phyloP scores from a whole-genome alignment of 495 filamentous ascomycete genomes.

The Trichoderma reesei region DNA sequence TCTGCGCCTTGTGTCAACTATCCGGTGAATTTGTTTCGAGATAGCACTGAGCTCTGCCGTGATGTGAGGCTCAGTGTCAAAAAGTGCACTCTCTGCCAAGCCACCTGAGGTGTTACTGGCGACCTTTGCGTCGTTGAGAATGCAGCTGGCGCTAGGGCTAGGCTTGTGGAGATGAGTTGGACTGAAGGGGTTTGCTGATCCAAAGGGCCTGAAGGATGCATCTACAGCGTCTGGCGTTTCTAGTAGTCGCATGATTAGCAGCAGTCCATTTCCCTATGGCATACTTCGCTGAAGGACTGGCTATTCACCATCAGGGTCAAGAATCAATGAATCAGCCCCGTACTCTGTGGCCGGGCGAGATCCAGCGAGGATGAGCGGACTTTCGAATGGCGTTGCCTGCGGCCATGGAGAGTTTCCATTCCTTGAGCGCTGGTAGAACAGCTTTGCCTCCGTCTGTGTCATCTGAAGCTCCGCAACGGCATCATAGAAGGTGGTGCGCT shows the following conservation, averaged over 20 bases:
- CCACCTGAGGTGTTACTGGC: not conserved
- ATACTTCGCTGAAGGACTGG: not conserved
- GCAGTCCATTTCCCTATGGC: not conserved
- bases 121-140: constrained; percentile 11
- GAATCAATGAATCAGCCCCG: constrained; percentile 3
- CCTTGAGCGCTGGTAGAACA: constrained; percentile 71
- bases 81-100: not conserved
- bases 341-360: constrained; percentile 7
- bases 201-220: not conserved
- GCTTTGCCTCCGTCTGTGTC: constrained; percentile 82
- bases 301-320: constrained; percentile 6
- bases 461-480: constrained; percentile 82
- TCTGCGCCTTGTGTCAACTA: constrained; percentile 74
- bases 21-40: constrained; percentile 74
- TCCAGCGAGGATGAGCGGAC: not conserved
- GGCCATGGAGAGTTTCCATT: not conserved
- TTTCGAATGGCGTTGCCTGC: constrained; percentile 3
- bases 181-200: not conserved
- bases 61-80: constrained; percentile 41
- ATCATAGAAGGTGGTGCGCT: constrained; percentile 76
- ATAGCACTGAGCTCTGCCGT: constrained; percentile 74
- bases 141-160: constrained; percentile 4
- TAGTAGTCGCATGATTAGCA: not conserved
- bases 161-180: not conserved
- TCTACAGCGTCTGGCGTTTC: not conserved